These are phyloP conservation scores for Closterium sp. DNA, from an alignment of 139 green algal genomes.

Conservation along the genomic window DNA sequence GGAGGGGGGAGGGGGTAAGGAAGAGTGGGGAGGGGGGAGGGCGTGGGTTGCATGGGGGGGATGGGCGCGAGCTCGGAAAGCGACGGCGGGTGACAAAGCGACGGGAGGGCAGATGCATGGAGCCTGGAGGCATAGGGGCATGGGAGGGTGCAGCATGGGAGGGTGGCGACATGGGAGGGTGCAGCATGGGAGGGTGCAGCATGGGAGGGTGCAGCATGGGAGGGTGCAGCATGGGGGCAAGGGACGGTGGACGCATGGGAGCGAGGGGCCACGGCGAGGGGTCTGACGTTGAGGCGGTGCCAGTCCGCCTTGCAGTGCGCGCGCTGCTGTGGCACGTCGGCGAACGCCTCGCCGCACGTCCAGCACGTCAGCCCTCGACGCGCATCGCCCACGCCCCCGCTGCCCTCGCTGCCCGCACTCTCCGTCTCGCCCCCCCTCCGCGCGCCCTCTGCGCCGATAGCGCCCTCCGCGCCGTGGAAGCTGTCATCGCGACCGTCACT, in stretches of 20 bases:
- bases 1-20: background rate
- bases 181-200: no score
- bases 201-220: no score
- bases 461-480: no score
- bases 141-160: no score
- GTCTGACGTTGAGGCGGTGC: slow-evolving; percentile 30
- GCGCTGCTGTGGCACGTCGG: slow-evolving; percentile 11
- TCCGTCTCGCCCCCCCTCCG: background rate
- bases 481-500: no score
- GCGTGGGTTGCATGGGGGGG: no score
- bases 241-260: background rate
- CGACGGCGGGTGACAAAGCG: background rate
- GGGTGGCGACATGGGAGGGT: no score
- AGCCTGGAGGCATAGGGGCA: no score
- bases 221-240: background rate
- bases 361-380: slow-evolving; percentile 17
- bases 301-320: slow-evolving; percentile 30
- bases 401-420: no score
- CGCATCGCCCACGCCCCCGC: background rate
- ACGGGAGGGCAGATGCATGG: background rate
- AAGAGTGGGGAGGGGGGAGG: background rate
- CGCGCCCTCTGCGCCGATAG: background rate
- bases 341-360: slow-evolving; percentile 14
- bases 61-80: no score
- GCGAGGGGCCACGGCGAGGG: background rate